Base-by-base conservation (phyloP, 2,329 filamentous ascomycete species). In the Ophiostoma himal-ulmi region DNA sequence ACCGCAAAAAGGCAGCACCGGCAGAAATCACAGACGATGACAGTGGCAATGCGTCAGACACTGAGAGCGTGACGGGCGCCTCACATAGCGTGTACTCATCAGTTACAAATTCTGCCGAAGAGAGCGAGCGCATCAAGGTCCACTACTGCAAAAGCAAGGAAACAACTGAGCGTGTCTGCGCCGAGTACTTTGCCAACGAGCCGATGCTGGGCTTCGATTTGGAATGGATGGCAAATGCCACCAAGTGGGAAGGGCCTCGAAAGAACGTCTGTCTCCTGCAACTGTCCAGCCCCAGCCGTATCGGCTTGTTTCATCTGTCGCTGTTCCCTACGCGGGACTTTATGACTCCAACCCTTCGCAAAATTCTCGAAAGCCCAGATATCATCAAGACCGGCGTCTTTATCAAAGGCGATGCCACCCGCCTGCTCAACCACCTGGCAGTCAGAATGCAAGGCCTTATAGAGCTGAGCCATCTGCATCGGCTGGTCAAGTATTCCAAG, bases 131-230 rank as follows among this genome's bases (percentile, higher is more conserved):
- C 68, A 86, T 92, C 65, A 85, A 84, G 70, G 87, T 96, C 0
- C 88, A 94, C 76, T 97, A 97, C 78, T 96, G 93, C 81, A 88
- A 82, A 67, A 90, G 83, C 70, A 85, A 84, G 64, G 81, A 87
- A 48, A 86, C 86, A 2, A 90, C 91, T 22, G 92, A 97, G 77
- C 79, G 82, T 6, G 84, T 91, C 8, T 83, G 87, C 71, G 81
- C 86, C 22, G 78, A 85, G 71, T 83, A 90, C 71, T 97, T 97
- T 74, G 76, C 88, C 54, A 74, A 84, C 36, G 88, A 95, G 75
- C 82, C 86, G 54, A 79, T 96, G 1, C 78, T 97, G n/a, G 94
- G 94, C 0, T 93, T 97, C 72, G 94, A 97, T 76, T 84, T 97
- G 73, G 94, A 97, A 80, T 97, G 94, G 94, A 83, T 87, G 69